Conservation (phyloP, 2,329 filamentous ascomycete species). For the Ophiostoma angusticollis region DNA sequence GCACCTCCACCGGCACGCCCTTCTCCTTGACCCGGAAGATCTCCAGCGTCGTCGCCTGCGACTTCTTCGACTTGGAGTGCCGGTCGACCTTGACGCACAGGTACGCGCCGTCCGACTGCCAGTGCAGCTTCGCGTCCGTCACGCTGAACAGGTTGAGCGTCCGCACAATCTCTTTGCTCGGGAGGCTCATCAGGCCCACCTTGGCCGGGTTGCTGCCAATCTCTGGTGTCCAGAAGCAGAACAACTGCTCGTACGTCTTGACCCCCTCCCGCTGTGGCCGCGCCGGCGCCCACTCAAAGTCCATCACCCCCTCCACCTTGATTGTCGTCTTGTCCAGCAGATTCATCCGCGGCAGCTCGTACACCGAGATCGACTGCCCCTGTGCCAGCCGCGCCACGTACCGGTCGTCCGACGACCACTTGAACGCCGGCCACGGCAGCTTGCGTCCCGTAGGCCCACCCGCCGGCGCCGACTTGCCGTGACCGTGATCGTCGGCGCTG, state of each 20-base stretch:
- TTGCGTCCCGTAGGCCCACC: too few species aligned
- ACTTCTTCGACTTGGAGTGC: slow-evolving; percentile 99
- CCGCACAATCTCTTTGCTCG: slow-evolving; percentile 85
- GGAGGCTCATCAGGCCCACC: slow-evolving; percentile 91
- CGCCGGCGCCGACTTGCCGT: slow-evolving; percentile 49
- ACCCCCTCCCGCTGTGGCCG: slow-evolving; percentile 69
- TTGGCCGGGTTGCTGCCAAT: slow-evolving; percentile 96
- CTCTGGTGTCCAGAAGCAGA: slow-evolving; percentile 98
- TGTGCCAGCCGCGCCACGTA: slow-evolving; percentile 89
- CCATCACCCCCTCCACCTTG: slow-evolving; percentile 92
- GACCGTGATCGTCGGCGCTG: slow-evolving; percentile 20
- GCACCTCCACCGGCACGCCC: slow-evolving; percentile 94
- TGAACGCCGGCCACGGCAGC: slow-evolving; percentile 97
- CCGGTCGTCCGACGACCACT: slow-evolving; percentile 96
- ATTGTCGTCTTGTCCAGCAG: slow-evolving; percentile 85
- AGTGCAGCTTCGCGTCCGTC: slow-evolving; percentile 93
- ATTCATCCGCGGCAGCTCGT: slow-evolving; percentile 75
- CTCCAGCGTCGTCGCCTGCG: slow-evolving; percentile 88
- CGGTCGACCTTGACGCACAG: slow-evolving; percentile 97
- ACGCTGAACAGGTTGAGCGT: slow-evolving; percentile 97
- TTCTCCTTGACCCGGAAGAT: slow-evolving; percentile 98
- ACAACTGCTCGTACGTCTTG: slow-evolving; percentile 87
- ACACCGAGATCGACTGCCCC: slow-evolving; percentile 87
- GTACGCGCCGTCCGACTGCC: slow-evolving; percentile 90
- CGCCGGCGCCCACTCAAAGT: slow-evolving; percentile 95